phyloP scores from a whole-genome alignment of 208 protist genomes.

The Acanthamoeba royreba region DNA sequence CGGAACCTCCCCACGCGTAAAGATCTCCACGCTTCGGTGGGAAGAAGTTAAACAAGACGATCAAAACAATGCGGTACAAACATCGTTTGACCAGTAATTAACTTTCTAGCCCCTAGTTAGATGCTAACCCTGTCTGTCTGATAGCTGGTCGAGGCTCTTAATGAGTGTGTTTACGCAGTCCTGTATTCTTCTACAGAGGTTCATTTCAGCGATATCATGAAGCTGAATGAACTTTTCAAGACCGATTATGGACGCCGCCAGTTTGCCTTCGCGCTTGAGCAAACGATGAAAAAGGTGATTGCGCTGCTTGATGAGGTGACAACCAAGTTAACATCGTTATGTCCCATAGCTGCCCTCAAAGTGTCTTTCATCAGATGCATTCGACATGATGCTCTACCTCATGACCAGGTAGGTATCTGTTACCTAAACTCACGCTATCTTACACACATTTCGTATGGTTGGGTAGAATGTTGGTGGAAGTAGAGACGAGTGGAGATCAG shows the following conservation, averaged over 20 bases:
- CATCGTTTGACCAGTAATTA: no score
- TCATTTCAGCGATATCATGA: conserved; percentile 26
- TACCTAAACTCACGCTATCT: background rate
- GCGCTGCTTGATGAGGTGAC: background rate
- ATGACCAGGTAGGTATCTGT: background rate
- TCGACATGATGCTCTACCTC: conserved; percentile 43
- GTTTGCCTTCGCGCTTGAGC: conserved; percentile 9
- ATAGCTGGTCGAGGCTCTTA: background rate
- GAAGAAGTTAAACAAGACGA: no score
- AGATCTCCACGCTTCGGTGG: no score
- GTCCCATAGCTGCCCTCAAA: background rate
- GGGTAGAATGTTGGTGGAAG: background rate
- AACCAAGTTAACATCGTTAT: background rate
- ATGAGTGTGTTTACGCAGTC: background rate
- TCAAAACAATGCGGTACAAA: no score
- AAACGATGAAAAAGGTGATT: background rate
- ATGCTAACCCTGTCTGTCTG: no score
- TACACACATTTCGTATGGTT: background rate
- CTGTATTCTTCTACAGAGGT: conserved; percentile 7
- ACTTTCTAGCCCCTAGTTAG: no score
- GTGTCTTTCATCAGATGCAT: background rate
- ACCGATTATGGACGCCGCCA: conserved; percentile 9
- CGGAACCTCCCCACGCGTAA: no score
- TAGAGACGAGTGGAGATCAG: background rate
- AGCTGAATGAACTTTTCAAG: conserved; percentile 28